A percentile compares a stretch with the other conserved stretches of the same genome.
These are phyloP conservation scores for Thecamonas trahens DNA, from an alignment of 78 protist genomes.

Conservation along the genomic window DNA sequence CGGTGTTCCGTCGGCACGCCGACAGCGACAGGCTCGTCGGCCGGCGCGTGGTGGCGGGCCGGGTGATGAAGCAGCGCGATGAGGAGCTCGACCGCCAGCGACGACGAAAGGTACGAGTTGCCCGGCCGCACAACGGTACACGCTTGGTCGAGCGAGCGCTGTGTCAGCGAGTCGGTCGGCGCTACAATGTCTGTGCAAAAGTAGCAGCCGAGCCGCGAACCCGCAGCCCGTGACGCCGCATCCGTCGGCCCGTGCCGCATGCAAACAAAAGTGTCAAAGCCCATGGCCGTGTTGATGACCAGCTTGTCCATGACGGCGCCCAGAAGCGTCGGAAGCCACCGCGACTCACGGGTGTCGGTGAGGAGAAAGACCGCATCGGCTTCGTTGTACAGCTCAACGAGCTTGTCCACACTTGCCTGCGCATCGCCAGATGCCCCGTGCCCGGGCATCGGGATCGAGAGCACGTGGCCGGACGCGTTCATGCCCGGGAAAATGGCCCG, in stretches of 20 bases:
- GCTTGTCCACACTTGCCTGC: background rate
- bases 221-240: background rate
- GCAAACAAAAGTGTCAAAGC: conserved; percentile 88
- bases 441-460: conserved; percentile 97
- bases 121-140: conserved; percentile 98
- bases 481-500: conserved; percentile 45
- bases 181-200: conserved; percentile 96
- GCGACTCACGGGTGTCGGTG: conserved; percentile 91
- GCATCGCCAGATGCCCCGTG: conserved; percentile 45
- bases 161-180: conserved; percentile 76
- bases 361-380: conserved; percentile 92
- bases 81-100: conserved; percentile 85
- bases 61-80: conserved; percentile 81
- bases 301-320: conserved; percentile 34
- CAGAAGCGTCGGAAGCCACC: conserved; percentile 95
- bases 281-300: conserved; percentile 88
- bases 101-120: conserved; percentile 67
- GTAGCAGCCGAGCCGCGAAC: conserved; percentile 83
- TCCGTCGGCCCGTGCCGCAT: conserved; percentile 86
- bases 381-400: conserved; percentile 44
- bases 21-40: conserved; percentile 15
- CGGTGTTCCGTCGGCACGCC: background rate
- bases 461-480: conserved; percentile 25
- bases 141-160: conserved; percentile 96
- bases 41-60: conserved; percentile 28